Evolutionary conservation across 1,139 yeast genomes (phyloP).

Genomic region (Candida buenavistaensis): DNA sequence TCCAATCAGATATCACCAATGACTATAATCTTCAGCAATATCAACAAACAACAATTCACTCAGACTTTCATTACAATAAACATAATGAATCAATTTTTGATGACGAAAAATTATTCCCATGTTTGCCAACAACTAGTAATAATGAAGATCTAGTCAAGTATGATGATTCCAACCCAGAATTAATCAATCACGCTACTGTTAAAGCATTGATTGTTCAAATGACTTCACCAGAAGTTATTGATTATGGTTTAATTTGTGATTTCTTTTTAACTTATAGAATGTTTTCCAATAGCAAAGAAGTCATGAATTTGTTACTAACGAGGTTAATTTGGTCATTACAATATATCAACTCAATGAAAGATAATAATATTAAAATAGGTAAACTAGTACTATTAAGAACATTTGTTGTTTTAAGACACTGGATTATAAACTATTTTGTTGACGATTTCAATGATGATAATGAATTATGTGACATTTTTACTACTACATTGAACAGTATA

Average conservation of each 20-base stretch:
- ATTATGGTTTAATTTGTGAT: conserved; percentile 77
- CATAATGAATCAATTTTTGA: conserved; percentile 47
- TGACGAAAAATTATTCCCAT: conserved; percentile 36
- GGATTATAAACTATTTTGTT: conserved; percentile 76
- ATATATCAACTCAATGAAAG: conserved; percentile 32
- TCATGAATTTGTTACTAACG: conserved; percentile 61
- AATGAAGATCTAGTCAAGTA: conserved; percentile 32
- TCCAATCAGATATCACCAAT: too few relatives aligned
- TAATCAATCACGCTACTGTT: conserved; percentile 42
- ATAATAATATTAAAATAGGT: conserved; percentile 50
- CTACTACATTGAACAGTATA: conserved; percentile 50
- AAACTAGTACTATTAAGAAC: conserved; percentile 76
- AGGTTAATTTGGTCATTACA: conserved; percentile 76
- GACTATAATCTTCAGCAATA: conserved; percentile 11
- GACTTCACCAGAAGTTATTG: conserved; percentile 77
- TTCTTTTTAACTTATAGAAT: conserved; percentile 82
- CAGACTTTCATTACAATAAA: conserved; percentile 32
- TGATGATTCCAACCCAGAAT: conserved; percentile 33
- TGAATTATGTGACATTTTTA: conserved; percentile 48
- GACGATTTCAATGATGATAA: conserved; percentile 61
- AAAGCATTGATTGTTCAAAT: conserved; percentile 67
- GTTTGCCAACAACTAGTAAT: conserved; percentile 19
- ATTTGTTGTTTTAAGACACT: conserved; percentile 84
- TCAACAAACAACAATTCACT: conserved; percentile 11
- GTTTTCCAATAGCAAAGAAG: conserved; percentile 57